Percentiles rank a stretch among this genome's conserved stretches.
Conservation (phyloP, 23 red algal species). For the Gracilaria caudata region DNA sequence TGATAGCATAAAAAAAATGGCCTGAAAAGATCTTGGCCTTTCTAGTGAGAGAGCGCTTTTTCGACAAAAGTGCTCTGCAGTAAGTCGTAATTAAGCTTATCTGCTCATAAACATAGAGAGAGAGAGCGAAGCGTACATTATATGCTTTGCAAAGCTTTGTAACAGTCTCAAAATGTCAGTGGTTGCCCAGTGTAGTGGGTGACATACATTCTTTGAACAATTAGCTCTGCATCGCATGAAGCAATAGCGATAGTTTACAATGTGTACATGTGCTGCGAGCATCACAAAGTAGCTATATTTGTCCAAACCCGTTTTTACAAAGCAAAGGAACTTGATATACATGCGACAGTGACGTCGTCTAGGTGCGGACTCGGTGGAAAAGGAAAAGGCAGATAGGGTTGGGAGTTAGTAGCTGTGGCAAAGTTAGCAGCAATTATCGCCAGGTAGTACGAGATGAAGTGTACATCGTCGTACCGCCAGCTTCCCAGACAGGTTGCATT, state of each 20-base stretch:
- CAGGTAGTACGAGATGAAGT: constrained; percentile 80
- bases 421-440: constrained; percentile 82
- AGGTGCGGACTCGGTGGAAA: constrained; percentile 62
- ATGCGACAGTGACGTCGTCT: constrained; percentile 57
- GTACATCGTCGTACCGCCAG: constrained; percentile 67
- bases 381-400: constrained; percentile 53
- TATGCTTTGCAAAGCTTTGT: too few relatives aligned
- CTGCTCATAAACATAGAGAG: too few relatives aligned
- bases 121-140: too few relatives aligned
- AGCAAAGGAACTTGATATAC: constrained; percentile 37
- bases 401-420: constrained; percentile 52
- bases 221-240: neutral
- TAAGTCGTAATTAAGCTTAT: too few relatives aligned
- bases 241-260: neutral
- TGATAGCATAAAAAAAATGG: too few relatives aligned
- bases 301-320: neutral
- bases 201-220: neutral
- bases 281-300: neutral
- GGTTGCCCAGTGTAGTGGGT: too few relatives aligned
- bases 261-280: neutral
- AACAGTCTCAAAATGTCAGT: too few relatives aligned
- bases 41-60: too few relatives aligned
- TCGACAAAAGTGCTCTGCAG: too few relatives aligned
- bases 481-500: constrained; percentile 87
- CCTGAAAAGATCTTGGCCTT: too few relatives aligned